Conservation (phyloP, 2,329 filamentous ascomycete species). For the Epichloe festucae region DNA sequence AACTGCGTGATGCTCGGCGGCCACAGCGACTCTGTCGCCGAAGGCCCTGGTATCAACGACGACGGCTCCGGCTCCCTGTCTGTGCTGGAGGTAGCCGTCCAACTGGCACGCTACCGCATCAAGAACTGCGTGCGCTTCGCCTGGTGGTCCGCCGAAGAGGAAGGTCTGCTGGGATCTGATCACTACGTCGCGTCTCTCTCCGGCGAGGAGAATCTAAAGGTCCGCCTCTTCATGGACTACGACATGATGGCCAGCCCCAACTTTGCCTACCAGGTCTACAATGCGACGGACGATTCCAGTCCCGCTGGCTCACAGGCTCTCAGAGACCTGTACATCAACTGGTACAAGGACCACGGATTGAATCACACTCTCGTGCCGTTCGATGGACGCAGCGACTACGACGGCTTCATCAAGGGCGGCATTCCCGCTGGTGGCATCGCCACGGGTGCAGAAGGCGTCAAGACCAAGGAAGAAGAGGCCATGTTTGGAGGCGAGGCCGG, state of each 20-base stretch:
- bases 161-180: slow-evolving; percentile 50
- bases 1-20: slow-evolving; percentile 55
- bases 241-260: slow-evolving; percentile 58
- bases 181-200: slow-evolving; percentile 45
- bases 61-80: slow-evolving; percentile 56
- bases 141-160: slow-evolving; percentile 57
- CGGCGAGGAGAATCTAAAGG: slow-evolving; percentile 45
- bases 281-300: slow-evolving; percentile 56
- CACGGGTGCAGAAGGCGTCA: slow-evolving; percentile 65
- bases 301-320: slow-evolving; percentile 60
- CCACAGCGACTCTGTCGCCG: slow-evolving; percentile 49
- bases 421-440: slow-evolving; percentile 66
- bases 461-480: slow-evolving; percentile 51
- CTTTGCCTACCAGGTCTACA: slow-evolving; percentile 56
- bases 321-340: slow-evolving; percentile 53
- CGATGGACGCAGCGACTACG: slow-evolving; percentile 69
- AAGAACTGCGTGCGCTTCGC: slow-evolving; percentile 55
- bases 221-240: slow-evolving; percentile 56
- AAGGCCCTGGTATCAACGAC: slow-evolving; percentile 64
- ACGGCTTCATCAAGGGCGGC: slow-evolving; percentile 58
- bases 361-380: slow-evolving; percentile 62
- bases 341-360: slow-evolving; percentile 47
- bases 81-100: slow-evolving; percentile 48
- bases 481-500: slow-evolving; percentile 61
- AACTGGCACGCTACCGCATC: slow-evolving; percentile 43